Evolutionary conservation across 164 flowering plant species (phyloP).

Genomic region (Kalanchoe fedtschenkoi): DNA sequence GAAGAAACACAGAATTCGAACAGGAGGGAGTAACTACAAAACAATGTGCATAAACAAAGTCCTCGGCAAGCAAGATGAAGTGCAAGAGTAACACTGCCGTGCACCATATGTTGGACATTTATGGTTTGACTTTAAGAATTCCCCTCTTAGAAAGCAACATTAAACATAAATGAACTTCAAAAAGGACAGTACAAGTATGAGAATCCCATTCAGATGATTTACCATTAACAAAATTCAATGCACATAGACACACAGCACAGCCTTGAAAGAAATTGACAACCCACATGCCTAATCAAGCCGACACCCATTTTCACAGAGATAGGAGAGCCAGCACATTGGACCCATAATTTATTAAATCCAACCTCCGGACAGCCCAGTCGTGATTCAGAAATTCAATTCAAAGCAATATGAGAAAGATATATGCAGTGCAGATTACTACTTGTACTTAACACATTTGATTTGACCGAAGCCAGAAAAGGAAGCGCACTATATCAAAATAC

Average conservation of each 20-base stretch:
- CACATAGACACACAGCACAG: no score
- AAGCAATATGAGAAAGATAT: no score
- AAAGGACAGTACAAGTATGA: neutral
- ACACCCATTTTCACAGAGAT: neutral
- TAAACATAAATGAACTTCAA: neutral
- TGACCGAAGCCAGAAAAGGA: neutral
- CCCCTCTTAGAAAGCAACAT: no score
- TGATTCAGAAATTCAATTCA: no score
- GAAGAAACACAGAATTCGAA: neutral
- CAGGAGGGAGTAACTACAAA: neutral
- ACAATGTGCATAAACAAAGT: neutral
- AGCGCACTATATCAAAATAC: slow-evolving; percentile 4
- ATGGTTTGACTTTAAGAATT: no score
- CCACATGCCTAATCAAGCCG: slow-evolving; percentile 7
- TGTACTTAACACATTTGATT: neutral
- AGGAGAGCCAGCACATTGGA: neutral
- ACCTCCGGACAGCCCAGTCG: neutral
- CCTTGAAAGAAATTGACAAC: slow-evolving; percentile 4
- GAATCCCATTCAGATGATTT: neutral
- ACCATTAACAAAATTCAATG: neutral
- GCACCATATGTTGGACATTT: no score
- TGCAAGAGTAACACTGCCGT: no score
- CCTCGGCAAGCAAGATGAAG: no score
- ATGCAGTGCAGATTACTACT: no score
- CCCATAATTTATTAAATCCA: slow-evolving; percentile 2